These are phyloP conservation scores for Salvia miltiorrhiza DNA, from an alignment of 257 asterid species.

Conservation along the genomic window DNA sequence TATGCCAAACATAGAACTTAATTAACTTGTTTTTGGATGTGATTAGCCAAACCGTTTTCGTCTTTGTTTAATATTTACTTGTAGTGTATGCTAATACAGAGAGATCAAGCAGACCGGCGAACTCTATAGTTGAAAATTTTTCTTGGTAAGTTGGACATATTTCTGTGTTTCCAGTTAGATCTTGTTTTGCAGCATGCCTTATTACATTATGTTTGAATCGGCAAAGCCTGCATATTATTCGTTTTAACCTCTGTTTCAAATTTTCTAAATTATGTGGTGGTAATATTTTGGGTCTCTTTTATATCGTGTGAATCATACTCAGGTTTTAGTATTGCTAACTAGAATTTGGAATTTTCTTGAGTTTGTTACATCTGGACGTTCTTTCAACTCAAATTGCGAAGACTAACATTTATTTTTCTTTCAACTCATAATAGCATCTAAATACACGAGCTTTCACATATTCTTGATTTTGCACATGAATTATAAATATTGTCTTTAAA, in stretches of 20 bases:
- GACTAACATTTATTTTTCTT: no score
- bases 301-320: neutral
- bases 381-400: neutral
- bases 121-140: neutral
- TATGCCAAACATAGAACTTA: neutral
- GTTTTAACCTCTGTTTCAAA: no score
- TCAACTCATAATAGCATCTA: no score
- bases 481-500: no score
- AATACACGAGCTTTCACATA: no score
- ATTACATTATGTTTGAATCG: neutral
- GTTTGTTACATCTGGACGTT: neutral
- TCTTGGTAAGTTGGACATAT: neutral
- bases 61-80: neutral
- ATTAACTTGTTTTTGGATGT: neutral
- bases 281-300: no score
- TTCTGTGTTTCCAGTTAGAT: neutral
- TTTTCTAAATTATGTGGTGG: neutral
- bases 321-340: neutral
- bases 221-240: neutral
- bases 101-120: neutral
- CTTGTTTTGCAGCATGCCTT: neutral
- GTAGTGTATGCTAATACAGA: neutral
- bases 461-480: no score
- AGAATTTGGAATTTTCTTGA: neutral
- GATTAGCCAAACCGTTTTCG: neutral